Base-by-base conservation (phyloP, 2,329 filamentous ascomycete genomes). In the Chalaropsis thielavioides region DNA sequence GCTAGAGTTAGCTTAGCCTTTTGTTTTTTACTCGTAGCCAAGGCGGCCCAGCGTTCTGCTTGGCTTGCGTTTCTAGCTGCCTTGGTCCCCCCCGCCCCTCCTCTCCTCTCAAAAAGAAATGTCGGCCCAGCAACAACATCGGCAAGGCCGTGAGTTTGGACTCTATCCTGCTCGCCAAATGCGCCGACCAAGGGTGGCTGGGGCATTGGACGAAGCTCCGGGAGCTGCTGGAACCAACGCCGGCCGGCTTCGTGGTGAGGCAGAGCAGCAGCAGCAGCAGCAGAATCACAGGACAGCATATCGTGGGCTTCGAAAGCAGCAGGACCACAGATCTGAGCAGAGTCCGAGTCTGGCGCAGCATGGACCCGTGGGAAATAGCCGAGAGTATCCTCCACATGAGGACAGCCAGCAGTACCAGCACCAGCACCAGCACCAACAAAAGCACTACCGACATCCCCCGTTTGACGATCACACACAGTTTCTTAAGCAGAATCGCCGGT, bases 381-480 rank as follows among this genome's bases (percentile, higher is more conserved):
- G 35, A 38, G 35, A 8, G 31, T 7, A 35, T 35, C 3, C 31
- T 3, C 31, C n/a, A 31, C 31, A 63, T 51, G 35, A 10, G 44
- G 11, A 38, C n/a, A 17, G n/a, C 19, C 19, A 7, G 22, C 43
- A 61, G 15, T 17, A 40, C 11, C 64, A 62, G 27, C 46, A 60
- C 24, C 61, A 66, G 27, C 35, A 66, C 7, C 61, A 40, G 40
- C 38, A 63, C 15, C 65, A 51, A 11, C 40, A 56, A 19, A 61
- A 41, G 24, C 43, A 46, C 31, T 17, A 46, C 31, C 24, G n/a
- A 40, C 41, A n/a, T 17, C 40, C 27, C 31, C 38, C 46, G 5
- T 62, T 64, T 44, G 65, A 66, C 56, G 65, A 66, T 62, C 61
- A 62, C 22, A n/a, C 56, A 27, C 40, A 61, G n/a, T 67, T 58